Base-by-base conservation (phyloP, 1,284 basidiomycete genomes). In the Moniliophthora roreri region DNA sequence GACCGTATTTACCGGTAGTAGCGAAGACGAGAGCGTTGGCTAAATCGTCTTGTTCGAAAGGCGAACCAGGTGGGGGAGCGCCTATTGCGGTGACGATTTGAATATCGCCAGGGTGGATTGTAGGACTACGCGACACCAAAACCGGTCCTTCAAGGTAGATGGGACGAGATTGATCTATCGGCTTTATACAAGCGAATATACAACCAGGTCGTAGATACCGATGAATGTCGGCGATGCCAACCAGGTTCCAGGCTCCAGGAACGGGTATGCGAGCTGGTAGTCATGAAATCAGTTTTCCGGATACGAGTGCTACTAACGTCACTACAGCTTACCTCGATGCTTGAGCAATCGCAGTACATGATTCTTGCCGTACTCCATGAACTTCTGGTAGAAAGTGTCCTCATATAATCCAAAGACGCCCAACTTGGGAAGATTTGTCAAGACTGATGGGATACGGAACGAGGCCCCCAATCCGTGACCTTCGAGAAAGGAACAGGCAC, bases 21-120 rank as follows among this genome's bases (percentile, higher is more conserved):
- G 81, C 81, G 61, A 86, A 86, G 1, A 85, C 82, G 9, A 85
- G 70, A 1, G 79, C 81, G 57, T 85, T 85, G 5, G 69, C 62
- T 10, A 84, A 62, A 1, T 77, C 72, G 58, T 85, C 81, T 2
- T 59, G 65, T 2, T 57, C 71, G 60, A 86, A 84, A 15, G 72
- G 74, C 2, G 80, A 80, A 2, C 71, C 76, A 9, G 64, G 58
- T 0, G 78, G 79, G 0, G 84, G 84, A 16, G 53, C 57, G 8
- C 86, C 85, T 26, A 89, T 83, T 1, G 84, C 86, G 7, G 62
- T 58, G 3, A 76, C 85, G 16, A 86, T 65, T 61, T 82, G 82
- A 2, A 87, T 80, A 63, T 89, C 87, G 0, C 85, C 87, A 2
- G 84, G 85, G 62, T 87, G 84, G 34, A 87, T 84, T 1, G 78